Conservation (phyloP, 2,329 filamentous ascomycete genomes). For the Metarhizium brunneum region DNA sequence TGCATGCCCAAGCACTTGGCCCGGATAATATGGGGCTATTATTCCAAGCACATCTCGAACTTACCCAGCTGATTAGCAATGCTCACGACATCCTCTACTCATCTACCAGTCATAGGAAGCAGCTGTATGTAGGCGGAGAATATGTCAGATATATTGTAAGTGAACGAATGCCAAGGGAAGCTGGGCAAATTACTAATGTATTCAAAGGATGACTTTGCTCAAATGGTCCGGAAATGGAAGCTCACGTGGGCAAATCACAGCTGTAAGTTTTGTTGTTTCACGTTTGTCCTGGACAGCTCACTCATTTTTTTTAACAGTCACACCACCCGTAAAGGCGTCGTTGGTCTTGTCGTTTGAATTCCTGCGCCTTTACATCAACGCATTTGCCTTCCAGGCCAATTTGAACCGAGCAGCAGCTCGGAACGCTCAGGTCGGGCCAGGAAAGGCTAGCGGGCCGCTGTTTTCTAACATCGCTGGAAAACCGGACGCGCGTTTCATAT, state of each 20-base stretch:
- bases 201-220: constrained; percentile 53
- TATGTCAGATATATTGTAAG: constrained; percentile 60
- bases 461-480: constrained; percentile 48
- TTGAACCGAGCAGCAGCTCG: constrained; percentile 33
- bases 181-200: background rate
- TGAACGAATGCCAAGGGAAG: background rate
- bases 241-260: constrained; percentile 57
- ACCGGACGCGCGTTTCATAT: constrained; percentile 57
- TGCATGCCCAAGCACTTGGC: constrained; percentile 47
- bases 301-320: constrained; percentile 29
- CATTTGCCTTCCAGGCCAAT: constrained; percentile 69
- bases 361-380: constrained; percentile 63
- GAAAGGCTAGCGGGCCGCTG: constrained; percentile 26
- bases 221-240: constrained; percentile 62
- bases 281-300: background rate
- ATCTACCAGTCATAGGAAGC: constrained; percentile 58
- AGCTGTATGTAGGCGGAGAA: constrained; percentile 60
- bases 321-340: constrained; percentile 56
- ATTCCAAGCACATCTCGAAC: constrained; percentile 61
- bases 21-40: constrained; percentile 60
- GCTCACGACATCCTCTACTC: constrained; percentile 67
- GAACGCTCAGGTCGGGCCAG: constrained; percentile 23
- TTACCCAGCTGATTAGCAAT: constrained; percentile 65
- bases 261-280: constrained; percentile 32
- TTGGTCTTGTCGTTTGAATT: constrained; percentile 65